Evolutionary conservation across 2,329 filamentous ascomycete genomes (phyloP), one percentile per base, ranked within the genome.

Genomic region (Sporothrix globosa): DNA sequence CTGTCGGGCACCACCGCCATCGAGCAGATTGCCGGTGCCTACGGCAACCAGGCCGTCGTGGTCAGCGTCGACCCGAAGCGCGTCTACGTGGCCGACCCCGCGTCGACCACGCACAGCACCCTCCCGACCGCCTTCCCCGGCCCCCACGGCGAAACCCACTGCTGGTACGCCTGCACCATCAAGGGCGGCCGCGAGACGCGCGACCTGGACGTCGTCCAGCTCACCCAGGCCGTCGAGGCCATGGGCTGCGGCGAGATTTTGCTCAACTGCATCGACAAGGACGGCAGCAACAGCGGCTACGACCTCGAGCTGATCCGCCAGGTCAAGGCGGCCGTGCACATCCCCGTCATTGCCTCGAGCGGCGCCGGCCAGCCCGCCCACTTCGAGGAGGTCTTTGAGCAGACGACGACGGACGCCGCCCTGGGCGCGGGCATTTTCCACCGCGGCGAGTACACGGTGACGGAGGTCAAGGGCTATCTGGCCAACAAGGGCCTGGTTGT

Each of bases 401-500:
- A 91, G 81, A 98, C 96, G 10, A 84, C 85, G 19, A 95, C 95
- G 3, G 96, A 99, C 83, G 96, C 96, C 66, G 96, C 96, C 39
- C 82, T 99, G 72, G 96, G 96, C 3, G 96, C 96, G 10, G 96
- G 96, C 68, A 99, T 99, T 91, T 99, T 99, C 81, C 96, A 99
- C 82, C 85, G 96, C 65, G 92, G 91, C 50, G 95, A 99, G 82
- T 99, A 95, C 80, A 97, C 94, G 0, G 95, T 99, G 19, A 90
- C 89, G 79, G 90, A 98, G 77, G 96, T 99, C 63, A 99, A 99
- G 82, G 91, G 96, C 71, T 87, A 92, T 77, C 80, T 99, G 71
- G 84, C 84, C 30, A 83, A 86, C 48, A 87, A 89, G 77, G 92
- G 92, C 0, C 83, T 97, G 71, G 79, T 92, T 70, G 91, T 97